Conservation (phyloP, 73 alveolate genomes). For the Breviolum minutum region DNA sequence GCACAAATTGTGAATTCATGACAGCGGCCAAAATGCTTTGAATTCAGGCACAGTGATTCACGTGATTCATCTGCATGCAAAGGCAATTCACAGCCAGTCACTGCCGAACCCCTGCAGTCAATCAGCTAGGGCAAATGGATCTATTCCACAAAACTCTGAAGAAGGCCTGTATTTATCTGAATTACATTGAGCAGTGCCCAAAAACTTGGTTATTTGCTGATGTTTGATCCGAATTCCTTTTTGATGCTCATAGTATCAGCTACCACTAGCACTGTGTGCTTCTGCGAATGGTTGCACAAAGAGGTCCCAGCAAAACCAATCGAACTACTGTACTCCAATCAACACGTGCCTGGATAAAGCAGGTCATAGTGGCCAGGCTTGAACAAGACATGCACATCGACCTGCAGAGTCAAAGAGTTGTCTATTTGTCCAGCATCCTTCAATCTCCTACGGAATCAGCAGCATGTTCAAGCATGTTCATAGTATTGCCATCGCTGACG, state of each 20-base stretch:
- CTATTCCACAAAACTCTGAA: no score
- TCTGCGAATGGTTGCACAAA: background rate
- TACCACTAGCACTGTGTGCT: background rate
- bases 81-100: background rate
- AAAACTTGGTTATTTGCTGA: no score
- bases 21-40: constrained; percentile 7
- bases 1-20: background rate
- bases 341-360: constrained; percentile 85
- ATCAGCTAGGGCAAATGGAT: background rate
- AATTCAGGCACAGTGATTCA: constrained; percentile 48
- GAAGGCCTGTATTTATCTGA: no score
- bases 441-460: no score
- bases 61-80: background rate
- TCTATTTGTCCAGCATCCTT: no score
- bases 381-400: constrained; percentile 67
- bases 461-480: no score
- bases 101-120: constrained; percentile 13
- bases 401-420: background rate
- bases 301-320: no score
- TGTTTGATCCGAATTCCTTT: no score
- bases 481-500: background rate
- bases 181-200: no score
- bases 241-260: background rate
- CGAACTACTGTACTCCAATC: background rate
- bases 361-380: constrained; percentile 93